Base-by-base conservation (phyloP, 805 yeast species). In the Grigorovia jiainica region DNA sequence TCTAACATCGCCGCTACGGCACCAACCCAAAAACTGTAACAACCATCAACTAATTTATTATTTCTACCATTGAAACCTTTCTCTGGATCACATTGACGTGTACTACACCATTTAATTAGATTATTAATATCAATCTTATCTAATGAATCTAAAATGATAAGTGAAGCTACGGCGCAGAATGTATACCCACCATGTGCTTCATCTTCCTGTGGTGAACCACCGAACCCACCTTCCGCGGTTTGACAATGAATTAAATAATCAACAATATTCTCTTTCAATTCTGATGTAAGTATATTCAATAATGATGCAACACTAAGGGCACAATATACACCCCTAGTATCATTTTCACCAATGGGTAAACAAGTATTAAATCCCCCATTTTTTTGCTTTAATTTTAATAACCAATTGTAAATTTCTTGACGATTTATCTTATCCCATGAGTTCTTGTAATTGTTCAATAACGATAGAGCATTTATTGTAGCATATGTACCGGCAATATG, bases 101-200 rank as follows among this genome's bases (percentile, higher is more conserved):
- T 64, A 9, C 70, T 70, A 3, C 79, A 68, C 98, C 98, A 92
- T 41, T 69, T 57, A 2, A 76, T 47, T 18, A 87, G 63, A 2
- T 46, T 49, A 0, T 68, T 76, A 2, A 83, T 43, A 53, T 85
- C 65, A 2, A 75, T 59, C 17, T 60, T 47, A 39, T 64, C 60
- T 1, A 72, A 67, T 21, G 65, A 52, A 6, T 70, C 69, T 23
- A 77, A 55, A 20, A 70, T 68, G 46, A 70, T 72, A 44, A 76
- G 64, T 39, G 77, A 73, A 36, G 82, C 94, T 35, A 84, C 66
- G 0, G 90, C 95, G 66, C 99, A 92, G 60, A 76, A 92, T 0
- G 97, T 78, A 58, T 92, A 94, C 1, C 98, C 99, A 2, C 97
- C 98, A 58, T 92, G 99, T 0, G 97, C 97, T 61, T 92, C 99